phyloP scores from a whole-genome alignment of 352 stramenopile species.

The Phytophthora pistaciae region DNA sequence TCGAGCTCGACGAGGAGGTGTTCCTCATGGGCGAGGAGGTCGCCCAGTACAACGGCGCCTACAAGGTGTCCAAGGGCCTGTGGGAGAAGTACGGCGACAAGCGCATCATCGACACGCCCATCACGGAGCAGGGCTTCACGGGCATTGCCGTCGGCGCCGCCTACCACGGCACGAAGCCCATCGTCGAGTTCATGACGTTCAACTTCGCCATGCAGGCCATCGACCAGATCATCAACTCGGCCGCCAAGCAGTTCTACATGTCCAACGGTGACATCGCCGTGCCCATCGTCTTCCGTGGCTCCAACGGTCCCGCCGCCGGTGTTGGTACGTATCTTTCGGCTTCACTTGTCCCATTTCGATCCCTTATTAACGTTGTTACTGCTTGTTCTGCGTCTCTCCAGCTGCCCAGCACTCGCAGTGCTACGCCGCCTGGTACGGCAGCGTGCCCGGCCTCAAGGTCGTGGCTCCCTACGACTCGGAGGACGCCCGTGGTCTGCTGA shows the following conservation, averaged over 20 bases:
- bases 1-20: conserved; percentile 96
- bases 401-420: conserved; percentile 99
- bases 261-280: conserved; percentile 97
- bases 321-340: conserved; percentile 82
- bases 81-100: conserved; percentile 99
- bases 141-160: conserved; percentile 95
- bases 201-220: conserved; percentile 99
- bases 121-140: conserved; percentile 98
- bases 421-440: conserved; percentile 99
- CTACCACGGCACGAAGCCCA: conserved; percentile 97
- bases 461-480: conserved; percentile 97
- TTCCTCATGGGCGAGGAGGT: conserved; percentile 99
- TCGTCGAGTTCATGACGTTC: conserved; percentile 99
- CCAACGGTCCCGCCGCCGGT: conserved; percentile 98
- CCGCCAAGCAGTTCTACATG: conserved; percentile 99
- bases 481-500: conserved; percentile 99
- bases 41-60: conserved; percentile 99
- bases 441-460: conserved; percentile 98
- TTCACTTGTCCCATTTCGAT: background rate
- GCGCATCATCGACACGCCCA: conserved; percentile 99
- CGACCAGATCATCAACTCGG: conserved; percentile 99
- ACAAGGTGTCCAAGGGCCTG: conserved; percentile 98
- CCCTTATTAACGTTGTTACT: background rate
- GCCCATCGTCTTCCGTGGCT: conserved; percentile 99
- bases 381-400: conserved; percentile 19